Conservation (phyloP, 345 rosid genomes). For the Mallotus nudiflorus region DNA sequence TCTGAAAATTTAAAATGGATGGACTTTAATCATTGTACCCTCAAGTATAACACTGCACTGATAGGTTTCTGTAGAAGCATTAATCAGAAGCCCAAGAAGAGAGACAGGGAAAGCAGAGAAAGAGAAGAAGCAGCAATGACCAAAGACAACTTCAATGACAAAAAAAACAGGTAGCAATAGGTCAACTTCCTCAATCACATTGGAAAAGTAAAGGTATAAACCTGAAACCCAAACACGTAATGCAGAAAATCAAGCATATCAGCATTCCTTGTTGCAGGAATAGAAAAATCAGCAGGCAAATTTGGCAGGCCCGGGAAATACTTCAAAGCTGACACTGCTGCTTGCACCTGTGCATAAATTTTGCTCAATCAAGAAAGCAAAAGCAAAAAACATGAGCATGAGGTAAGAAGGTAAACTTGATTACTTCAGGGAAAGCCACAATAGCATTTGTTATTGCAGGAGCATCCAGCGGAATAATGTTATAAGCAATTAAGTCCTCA, state of each 20-base stretch:
- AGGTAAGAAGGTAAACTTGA: constrained; percentile 14
- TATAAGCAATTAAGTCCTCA: constrained; percentile 85
- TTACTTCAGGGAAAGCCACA: constrained; percentile 75
- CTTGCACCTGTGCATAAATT: constrained; percentile 61
- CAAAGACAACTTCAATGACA: background rate
- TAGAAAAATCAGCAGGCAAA: constrained; percentile 63
- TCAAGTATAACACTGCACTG: too few relatives aligned
- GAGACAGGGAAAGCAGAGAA: background rate
- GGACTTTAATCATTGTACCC: background rate
- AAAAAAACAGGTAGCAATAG: background rate
- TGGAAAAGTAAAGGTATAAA: constrained; percentile 31
- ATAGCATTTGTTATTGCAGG: constrained; percentile 69
- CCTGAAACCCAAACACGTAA: constrained; percentile 93
- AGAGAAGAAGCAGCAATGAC: background rate
- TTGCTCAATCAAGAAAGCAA: constrained; percentile 19
- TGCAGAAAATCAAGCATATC: constrained; percentile 93
- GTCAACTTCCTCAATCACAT: constrained; percentile 6
- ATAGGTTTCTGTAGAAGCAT: background rate
- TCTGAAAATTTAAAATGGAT: background rate
- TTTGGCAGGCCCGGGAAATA: constrained; percentile 69
- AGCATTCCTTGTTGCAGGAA: constrained; percentile 66
- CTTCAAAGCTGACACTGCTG: constrained; percentile 69
- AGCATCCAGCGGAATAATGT: constrained; percentile 84
- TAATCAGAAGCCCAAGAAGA: background rate
- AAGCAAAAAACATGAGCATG: constrained; percentile 15